Base-by-base conservation (phyloP, 345 rosid genomes). In the Cochlearia excelsa region DNA sequence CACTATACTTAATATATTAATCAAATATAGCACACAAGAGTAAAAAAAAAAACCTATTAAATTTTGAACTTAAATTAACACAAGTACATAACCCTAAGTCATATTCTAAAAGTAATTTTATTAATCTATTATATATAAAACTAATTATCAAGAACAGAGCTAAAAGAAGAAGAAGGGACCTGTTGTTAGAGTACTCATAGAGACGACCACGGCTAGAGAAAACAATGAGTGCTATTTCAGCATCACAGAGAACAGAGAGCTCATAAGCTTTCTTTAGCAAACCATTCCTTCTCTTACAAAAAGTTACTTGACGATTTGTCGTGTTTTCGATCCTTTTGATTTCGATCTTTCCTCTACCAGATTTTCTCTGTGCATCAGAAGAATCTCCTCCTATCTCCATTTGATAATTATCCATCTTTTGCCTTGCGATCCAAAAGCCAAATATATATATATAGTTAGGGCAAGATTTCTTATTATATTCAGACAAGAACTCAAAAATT, bases 311-410 rank as follows among this genome's bases (percentile, higher is more conserved):
- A 29, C 98, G 88, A 65, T 88, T 92, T 0, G 97, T 88, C 1
- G 98, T 92, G 87, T 92, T 92, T 67, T 92, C 98, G 84, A 92
- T 92, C 91, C 98, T 83, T 82, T 92, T 92, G 87, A 92, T 92
- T 82, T 86, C 98, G 74, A 92, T 89, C 93, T 92, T 92, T 51
- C 98, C 98, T 70, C 98, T 84, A 3, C 97, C 98, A 26, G 76
- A 70, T 68, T 82, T 88, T 77, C 84, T 88, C 87, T 71, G 78
- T 11, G 87, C 78, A 42, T 16, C 23, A 16, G 85, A 81, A 37
- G 49, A 77, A 70, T 76, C 79, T 51, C 4, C 69, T 63, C 77
- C 87, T 33, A 67, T 57, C 51, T 81, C 84, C 54, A 74, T 54
- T 73, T 65, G 81, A 55, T 78, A 81, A 16, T 16, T 16, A 16